Base-by-base conservation (phyloP, 2,329 filamentous ascomycete species). In the Fusarium sterilihyphosum region DNA sequence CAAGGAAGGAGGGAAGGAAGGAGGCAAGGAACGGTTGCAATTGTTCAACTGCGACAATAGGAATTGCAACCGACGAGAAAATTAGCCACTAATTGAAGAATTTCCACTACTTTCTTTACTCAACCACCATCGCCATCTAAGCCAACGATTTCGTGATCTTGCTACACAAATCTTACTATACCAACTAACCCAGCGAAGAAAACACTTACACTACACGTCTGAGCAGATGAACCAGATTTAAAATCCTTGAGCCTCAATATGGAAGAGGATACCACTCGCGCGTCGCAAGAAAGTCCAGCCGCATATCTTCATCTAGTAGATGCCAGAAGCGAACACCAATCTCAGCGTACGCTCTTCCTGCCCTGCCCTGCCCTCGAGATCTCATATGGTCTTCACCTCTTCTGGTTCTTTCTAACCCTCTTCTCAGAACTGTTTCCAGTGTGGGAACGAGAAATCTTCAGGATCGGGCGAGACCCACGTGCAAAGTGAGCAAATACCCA, bases 391-490 rank as follows among this genome's bases (percentile, higher is more conserved):
- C 61, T 62, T 61, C 53, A 73, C 47, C 62, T 38, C 26, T 41
- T 43, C 49, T 61, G 71, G 60, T 44, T 62, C 52, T 49, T 65
- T 35, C 64, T 75, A 65, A 72, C 62, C 61, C 58, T 60, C 53
- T 50, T 60, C 58, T 16, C 46, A 78, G 78, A 77, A 56, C 44
- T 81, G 40, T 69, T 82, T 62, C 75, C 81, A 9, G 69, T 83
- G 18, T 78, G 73, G 70, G 75, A 80, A 44, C 65, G 77, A 31
- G 76, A 81, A 37, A 80, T 83, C 49, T 77, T 83, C 60, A 82
- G 77, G 63, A 79, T 84, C 67, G 81, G 82, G n/a, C 78, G 82
- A 65, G 80, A 83, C 64, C 78, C 81, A 10, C 63, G 67, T 7
- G 78, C 80, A 52, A 83, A 82, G 83, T 84, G 73, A 50, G 78